Evolutionary conservation across 169 alveolate genomes (phyloP).

Genomic region (Plasmodium billcollinsi): DNA sequence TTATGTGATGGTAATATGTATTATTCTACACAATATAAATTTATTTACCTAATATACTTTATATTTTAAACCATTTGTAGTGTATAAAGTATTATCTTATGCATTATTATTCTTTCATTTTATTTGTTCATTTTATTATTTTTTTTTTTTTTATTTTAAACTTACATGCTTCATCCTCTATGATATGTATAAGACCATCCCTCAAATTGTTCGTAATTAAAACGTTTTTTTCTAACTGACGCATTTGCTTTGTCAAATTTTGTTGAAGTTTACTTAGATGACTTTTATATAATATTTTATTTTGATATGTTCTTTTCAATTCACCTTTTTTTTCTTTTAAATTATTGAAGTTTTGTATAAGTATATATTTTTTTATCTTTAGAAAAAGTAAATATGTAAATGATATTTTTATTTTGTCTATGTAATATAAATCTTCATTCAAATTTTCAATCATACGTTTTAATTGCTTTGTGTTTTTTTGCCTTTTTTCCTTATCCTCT

Average conservation of each 20-base stretch:
- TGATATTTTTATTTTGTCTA: slow-evolving; percentile 29
- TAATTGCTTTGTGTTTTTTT: slow-evolving; percentile 17
- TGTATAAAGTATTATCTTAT: no score
- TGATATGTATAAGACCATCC: slow-evolving; percentile 19
- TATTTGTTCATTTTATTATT: not conserved
- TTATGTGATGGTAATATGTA: no score
- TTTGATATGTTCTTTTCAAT: slow-evolving; percentile 38
- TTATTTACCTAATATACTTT: no score
- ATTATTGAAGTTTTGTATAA: slow-evolving; percentile 8
- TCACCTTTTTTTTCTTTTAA: slow-evolving; percentile 4
- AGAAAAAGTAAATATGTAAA: slow-evolving; percentile 42
- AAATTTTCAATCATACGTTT: slow-evolving; percentile 45
- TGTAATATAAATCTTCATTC: slow-evolving; percentile 12
- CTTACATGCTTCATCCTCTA: slow-evolving; percentile 47
- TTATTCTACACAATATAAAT: no score
- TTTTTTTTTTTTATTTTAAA: no score
- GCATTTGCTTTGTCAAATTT: slow-evolving; percentile 9
- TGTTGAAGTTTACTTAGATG: slow-evolving; percentile 20
- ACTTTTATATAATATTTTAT: slow-evolving; percentile 38
- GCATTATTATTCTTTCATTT: not conserved
- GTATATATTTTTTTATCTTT: slow-evolving; percentile 45
- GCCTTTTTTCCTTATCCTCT: slow-evolving; percentile 6
- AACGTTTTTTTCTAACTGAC: slow-evolving; percentile 12
- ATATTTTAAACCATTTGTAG: no score
- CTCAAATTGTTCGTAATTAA: slow-evolving; percentile 18